Conservation (phyloP, 257 asterid species). For the Coffea eugenioides region DNA sequence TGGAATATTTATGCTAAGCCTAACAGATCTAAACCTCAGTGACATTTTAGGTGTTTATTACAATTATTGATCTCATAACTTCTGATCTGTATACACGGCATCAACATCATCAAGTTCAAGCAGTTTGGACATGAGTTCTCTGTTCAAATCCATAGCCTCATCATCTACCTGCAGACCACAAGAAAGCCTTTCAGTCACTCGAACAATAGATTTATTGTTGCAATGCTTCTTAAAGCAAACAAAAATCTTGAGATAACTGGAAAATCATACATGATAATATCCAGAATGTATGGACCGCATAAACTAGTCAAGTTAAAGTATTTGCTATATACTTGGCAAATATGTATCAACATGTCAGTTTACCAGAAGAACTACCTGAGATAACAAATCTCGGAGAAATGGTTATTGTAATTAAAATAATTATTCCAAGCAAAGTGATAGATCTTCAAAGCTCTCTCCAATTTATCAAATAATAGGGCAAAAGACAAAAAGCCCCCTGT, state of each 20-base stretch:
- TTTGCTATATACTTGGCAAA: background rate
- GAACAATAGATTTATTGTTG: background rate
- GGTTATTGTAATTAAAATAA: background rate
- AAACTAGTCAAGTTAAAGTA: background rate
- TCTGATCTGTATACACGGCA: constrained; percentile 87
- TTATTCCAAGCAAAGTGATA: background rate
- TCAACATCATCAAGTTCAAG: constrained; percentile 94
- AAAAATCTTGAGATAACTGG: background rate
- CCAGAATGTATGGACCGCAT: too few species aligned
- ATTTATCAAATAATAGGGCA: background rate
- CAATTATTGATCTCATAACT: constrained; percentile 21
- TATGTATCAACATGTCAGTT: background rate
- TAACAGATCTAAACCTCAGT: background rate
- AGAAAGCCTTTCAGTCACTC: background rate
- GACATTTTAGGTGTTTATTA: background rate
- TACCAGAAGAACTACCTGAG: background rate
- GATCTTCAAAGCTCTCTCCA: background rate
- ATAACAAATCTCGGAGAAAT: background rate
- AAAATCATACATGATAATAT: background rate
- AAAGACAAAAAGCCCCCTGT: background rate
- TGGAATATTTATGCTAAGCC: background rate
- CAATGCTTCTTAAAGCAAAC: background rate
- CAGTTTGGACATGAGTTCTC: constrained; percentile 65
- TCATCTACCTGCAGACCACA: constrained; percentile 69
- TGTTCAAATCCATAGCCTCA: constrained; percentile 94